Evolutionary conservation across 2,329 filamentous ascomycete genomes (phyloP), one percentile per base, ranked within the genome.

Genomic region (Exophiala oligosperma): DNA sequence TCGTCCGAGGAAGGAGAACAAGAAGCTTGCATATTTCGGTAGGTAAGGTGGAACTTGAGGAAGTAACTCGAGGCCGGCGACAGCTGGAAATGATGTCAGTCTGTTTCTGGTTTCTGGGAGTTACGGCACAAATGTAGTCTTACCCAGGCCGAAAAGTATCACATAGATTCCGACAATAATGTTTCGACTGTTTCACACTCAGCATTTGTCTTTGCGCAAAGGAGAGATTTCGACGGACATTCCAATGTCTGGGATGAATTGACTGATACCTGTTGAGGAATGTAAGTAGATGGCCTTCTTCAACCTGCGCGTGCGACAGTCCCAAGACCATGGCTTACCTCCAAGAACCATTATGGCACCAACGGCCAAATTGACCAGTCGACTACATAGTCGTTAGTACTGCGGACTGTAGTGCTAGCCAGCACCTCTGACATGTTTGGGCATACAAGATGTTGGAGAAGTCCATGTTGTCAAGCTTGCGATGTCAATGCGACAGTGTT

Each of bases 1-100:
- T 72, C 94, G 92, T 62, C 94, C 94, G 67, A 97, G 79, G 82
- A 99, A 97, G 57, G 91, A 96, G 81, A 97, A 97, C 76, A 97
- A 87, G 81, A 99, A 99, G 9, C 91, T 96, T 54, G 92, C 93
- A 80, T 97, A 96, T 77, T 91, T 88, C 58, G 92, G 89, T 54
- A 96, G 83, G 74, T 96, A 92, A 59, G 92, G 91, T 51, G 94
- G 93, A 68, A 97, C 93, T 76, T 96, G 73, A 49, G 76, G 76
- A 40, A 78, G 89, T 79, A 97, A 96, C 77, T 99, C 94, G 67
- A 92, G 83, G 49, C 89, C 81, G 47, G 81, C 88, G 64, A 90
- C 87, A 66, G 84, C 86, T 89, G 62, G 54, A 32, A 37, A 29
- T 50, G 29, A 17, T 37, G 65, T 73, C 56, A 73, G 66, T 56